Evolutionary conservation across 345 rosid genomes (phyloP).

Genomic region (Syzygium aqueum): DNA sequence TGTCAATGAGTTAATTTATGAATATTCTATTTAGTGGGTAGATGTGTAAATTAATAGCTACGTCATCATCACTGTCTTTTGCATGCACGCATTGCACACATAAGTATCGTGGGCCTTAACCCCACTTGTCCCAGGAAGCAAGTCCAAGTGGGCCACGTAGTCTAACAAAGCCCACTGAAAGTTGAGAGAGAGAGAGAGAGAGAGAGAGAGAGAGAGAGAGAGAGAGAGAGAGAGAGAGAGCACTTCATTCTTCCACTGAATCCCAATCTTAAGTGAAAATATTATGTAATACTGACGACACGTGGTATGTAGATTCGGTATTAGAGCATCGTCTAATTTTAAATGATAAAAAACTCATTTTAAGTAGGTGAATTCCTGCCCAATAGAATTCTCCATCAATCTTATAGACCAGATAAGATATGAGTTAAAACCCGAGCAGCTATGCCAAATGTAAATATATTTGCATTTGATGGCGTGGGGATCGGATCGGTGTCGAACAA

Average conservation of each 20-base stretch:
- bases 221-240: not conserved
- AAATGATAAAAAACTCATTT: not conserved
- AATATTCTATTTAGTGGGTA: too few species aligned
- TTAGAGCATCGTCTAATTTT: not conserved
- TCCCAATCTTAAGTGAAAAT: not conserved
- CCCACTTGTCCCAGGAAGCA: not conserved
- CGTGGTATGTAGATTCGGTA: not conserved
- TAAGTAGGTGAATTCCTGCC: rapidly evolving
- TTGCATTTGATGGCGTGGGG: not conserved
- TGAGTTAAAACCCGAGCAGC: not conserved
- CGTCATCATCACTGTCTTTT: too few species aligned
- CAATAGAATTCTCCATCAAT: too few species aligned
- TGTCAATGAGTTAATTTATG: too few species aligned
- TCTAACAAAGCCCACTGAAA: not conserved
- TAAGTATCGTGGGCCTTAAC: not conserved
- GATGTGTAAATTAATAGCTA: too few species aligned
- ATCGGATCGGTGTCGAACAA: not conserved
- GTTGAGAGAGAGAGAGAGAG: not conserved
- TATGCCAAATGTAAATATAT: too few species aligned
- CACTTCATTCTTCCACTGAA: not conserved
- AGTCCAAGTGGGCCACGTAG: not conserved
- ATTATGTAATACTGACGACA: not conserved
- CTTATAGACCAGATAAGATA: too few species aligned
- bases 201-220: not conserved
- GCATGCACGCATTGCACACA: not conserved